A percentile compares a stretch with the other conserved stretches of the same genome.
These are phyloP conservation scores for Talaromyces sp. DNA, from an alignment of 2,329 filamentous ascomycete species.

Conservation along the genomic window DNA sequence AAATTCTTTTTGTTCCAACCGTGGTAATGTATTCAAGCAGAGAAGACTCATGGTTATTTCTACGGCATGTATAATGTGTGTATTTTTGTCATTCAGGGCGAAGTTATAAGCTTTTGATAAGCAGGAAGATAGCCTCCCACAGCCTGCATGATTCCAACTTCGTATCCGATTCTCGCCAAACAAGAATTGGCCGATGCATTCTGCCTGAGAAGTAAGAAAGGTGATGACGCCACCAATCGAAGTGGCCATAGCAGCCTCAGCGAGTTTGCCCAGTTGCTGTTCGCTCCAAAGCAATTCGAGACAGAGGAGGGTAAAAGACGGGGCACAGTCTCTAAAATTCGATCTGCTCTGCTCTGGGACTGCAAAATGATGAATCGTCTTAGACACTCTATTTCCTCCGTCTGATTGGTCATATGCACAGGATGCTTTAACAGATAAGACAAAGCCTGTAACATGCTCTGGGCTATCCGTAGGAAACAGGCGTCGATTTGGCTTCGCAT, in stretches of 20 bases:
- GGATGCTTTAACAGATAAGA: not conserved
- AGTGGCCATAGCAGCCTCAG: conserved; percentile 1
- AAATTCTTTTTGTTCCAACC: no score
- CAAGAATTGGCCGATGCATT: not conserved
- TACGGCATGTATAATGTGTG: not conserved
- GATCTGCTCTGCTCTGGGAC: not conserved
- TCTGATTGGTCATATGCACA: not conserved
- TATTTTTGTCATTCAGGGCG: not conserved
- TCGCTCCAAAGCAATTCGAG: not conserved
- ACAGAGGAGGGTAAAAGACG: not conserved
- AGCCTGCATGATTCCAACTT: conserved; percentile 2
- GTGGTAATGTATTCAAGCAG: no score
- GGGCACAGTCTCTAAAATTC: not conserved
- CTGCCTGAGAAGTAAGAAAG: not conserved
- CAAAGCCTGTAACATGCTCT: not conserved
- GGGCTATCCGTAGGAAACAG: not conserved
- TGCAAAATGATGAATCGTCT: not conserved
- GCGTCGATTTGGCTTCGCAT: not conserved
- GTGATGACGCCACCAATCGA: not conserved
- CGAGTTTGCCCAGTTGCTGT: not conserved
- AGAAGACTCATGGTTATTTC: not conserved
- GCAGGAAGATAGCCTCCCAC: not conserved
- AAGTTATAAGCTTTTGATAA: not conserved
- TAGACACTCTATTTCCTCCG: not conserved
- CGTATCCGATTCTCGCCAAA: not conserved